Evolutionary conservation across 2,329 filamentous ascomycete genomes (phyloP).

Genomic region (Graphilbum ipis-grandicollis): DNA sequence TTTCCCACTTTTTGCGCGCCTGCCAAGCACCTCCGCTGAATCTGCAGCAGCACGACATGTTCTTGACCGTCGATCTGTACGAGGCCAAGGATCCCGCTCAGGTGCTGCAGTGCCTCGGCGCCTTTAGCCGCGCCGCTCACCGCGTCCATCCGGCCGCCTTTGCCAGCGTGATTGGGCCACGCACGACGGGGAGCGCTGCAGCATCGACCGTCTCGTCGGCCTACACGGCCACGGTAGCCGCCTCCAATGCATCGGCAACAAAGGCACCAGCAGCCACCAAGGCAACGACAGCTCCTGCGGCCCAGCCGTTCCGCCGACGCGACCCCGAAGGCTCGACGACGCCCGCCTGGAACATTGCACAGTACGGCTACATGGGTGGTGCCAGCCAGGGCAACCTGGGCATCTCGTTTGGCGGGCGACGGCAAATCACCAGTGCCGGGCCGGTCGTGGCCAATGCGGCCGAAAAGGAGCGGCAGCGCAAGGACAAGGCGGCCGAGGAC

Average conservation of each 20-base stretch:
- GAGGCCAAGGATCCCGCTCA: constrained; percentile 93
- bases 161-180: constrained; percentile 51
- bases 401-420: constrained; percentile 75
- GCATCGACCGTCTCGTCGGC: constrained; percentile 8
- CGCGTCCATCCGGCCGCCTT: constrained; percentile 57
- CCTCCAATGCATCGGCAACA: constrained; percentile 24
- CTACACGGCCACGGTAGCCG: constrained; percentile 11
- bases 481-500: constrained; percentile 38
- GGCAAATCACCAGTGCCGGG: constrained; percentile 76
- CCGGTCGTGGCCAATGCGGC: constrained; percentile 66
- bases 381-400: constrained; percentile 92
- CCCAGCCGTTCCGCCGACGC: constrained; percentile 26
- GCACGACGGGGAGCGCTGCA: constrained; percentile 32
- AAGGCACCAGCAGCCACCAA: constrained; percentile 4
- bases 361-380: constrained; percentile 96
- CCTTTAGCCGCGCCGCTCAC: constrained; percentile 80
- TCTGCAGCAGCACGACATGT: constrained; percentile 84
- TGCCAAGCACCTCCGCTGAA: constrained; percentile 74
- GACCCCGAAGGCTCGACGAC: constrained; percentile 63
- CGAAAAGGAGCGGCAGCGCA: constrained; percentile 60
- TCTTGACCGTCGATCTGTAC: constrained; percentile 91
- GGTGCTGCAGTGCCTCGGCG: constrained; percentile 78
- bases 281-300: constrained; percentile 20
- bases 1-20: constrained; percentile 82
- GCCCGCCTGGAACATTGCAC: constrained; percentile 95